Base-by-base conservation (phyloP, 164 flowering plant genomes). In the Piper betle region DNA sequence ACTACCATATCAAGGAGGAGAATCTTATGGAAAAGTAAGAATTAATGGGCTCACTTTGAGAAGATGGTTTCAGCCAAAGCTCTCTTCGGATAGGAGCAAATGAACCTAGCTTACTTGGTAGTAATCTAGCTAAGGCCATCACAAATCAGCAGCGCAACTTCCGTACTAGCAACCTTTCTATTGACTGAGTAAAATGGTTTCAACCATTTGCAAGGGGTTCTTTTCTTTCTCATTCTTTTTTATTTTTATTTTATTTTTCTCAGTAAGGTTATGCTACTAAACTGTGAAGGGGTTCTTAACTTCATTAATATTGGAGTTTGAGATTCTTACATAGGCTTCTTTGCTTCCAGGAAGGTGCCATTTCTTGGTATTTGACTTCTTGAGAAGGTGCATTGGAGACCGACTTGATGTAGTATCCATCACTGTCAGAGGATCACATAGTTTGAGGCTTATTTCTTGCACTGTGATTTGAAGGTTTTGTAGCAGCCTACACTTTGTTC, bases 31-130 rank as follows among this genome's bases (percentile, higher is more conserved):
- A 46, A 93, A 80, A 73, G 79, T 93, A 63, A 81, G 84, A 74
- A 86, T 93, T 56, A 78, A 64, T 54, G 96, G 96, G 25, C 72
- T 83, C 37, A 58, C 81, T 52, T 17, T 83, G 56, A 86, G 69
- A 69, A 82, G 81, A 63, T 93, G 99, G 99, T 72, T 86, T 38
- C 87, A 81, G 72, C 97, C 99, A 5, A 46, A 43, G 59, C 83
- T 81, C 60, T 74, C 65, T 53, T 68, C 81, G 56, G 78, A 78
- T 66, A 66, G 69, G 64, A 79, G 78, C 57, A n/a, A 66, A 69
- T 40, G 85, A 82, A 11, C 60, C 77, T 20, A 71, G 68, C 72
- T 65, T 78, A 57, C 75, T 79, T 13, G 77, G 64, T 25, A 55
- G 67, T 55, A 73, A 67, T 42, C 62, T 87, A 60, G 89, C 84